Evolutionary conservation across 1,284 basidiomycete genomes (phyloP).

Genomic region (Papiliotrema terrestris): DNA sequence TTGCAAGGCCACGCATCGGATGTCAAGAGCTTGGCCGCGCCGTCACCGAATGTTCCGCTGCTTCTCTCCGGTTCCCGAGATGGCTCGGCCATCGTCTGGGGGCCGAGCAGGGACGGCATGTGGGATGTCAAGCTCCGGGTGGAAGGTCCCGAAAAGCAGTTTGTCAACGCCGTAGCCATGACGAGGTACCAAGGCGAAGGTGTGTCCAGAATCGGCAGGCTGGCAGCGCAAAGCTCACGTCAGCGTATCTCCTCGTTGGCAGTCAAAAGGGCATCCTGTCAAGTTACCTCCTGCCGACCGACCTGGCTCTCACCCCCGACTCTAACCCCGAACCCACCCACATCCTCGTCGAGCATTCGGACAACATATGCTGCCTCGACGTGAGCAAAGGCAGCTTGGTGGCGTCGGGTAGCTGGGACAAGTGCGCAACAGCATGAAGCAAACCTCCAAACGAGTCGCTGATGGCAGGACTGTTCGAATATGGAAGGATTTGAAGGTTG

Average conservation of each 20-base stretch:
- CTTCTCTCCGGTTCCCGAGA: slow-evolving; percentile 87
- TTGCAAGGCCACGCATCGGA: slow-evolving; percentile 53
- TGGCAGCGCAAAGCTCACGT: slow-evolving; percentile 3
- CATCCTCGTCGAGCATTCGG: slow-evolving; percentile 80
- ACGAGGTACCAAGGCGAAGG: slow-evolving; percentile 36
- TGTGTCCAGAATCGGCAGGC: slow-evolving; percentile 14
- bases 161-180: slow-evolving; percentile 55
- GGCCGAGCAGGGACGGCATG: slow-evolving; percentile 56
- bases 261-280: slow-evolving; percentile 82
- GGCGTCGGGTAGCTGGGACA: slow-evolving; percentile 97
- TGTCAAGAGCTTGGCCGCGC: slow-evolving; percentile 35
- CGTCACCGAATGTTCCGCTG: slow-evolving; percentile 24
- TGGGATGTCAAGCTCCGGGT: slow-evolving; percentile 71
- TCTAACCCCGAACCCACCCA: slow-evolving; percentile 69
- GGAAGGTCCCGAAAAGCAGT: slow-evolving; percentile 69
- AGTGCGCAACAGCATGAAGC: slow-evolving; percentile 60
- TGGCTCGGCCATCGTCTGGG: slow-evolving; percentile 82
- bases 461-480: slow-evolving; percentile 77
- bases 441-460: no score
- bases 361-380: slow-evolving; percentile 86
- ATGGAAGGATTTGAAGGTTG: slow-evolving; percentile 77
- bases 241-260: slow-evolving; percentile 78
- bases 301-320: slow-evolving; percentile 17
- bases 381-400: slow-evolving; percentile 65
- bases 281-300: slow-evolving; percentile 55